Evolutionary conservation across 139 green algal species (phyloP), one percentile per base, ranked within the genome.

Genomic region (Desmodesmus armatus): DNA sequence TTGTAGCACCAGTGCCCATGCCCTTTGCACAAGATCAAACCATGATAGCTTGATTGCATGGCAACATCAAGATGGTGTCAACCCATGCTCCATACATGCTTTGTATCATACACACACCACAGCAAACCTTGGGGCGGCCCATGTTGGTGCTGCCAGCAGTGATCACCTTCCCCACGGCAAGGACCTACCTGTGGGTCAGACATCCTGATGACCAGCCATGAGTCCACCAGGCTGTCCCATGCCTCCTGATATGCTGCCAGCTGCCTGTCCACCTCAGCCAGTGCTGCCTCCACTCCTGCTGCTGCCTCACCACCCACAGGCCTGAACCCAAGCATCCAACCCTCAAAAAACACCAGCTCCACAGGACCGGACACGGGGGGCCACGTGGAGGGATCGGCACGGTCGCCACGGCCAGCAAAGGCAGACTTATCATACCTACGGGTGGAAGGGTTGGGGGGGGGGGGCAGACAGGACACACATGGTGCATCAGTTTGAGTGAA

Each of bases 281-380:
- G 90, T 1, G 83, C 77, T 0, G 87, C 90, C 67, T 87, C 85
- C 6, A 80, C 77, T 43, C 66, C 55, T 33, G n/a, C 60, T 25
- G 60, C 81, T 29, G 70, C 65, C 13, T 89, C 87, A 3, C 87
- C 70, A 0, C 58, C 33, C 3, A 96, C 41, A 0, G 96, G 90
- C 39, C 66, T 27, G 83, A 98, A 98, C 74, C 97, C 96, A 23
- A 95, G 90, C 96, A 99, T 99, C 97, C 97, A 99, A n/a, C 97
- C 97, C 91, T 99, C 97, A 82, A 99, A 97, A 0, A 99, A 92
- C 2, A 99, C 93, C 15, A 99, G 85, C 49, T 97, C 90, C 39
- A 98, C 41, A 0, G 95, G 94, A 6, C 70, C 70, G 27, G 33
- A 35, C 4, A 97, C 94, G 3, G 49, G 7, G 2, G 93, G 92